Base-by-base conservation (phyloP, 139 green algal genomes). In the Spirogloea muscicola region DNA sequence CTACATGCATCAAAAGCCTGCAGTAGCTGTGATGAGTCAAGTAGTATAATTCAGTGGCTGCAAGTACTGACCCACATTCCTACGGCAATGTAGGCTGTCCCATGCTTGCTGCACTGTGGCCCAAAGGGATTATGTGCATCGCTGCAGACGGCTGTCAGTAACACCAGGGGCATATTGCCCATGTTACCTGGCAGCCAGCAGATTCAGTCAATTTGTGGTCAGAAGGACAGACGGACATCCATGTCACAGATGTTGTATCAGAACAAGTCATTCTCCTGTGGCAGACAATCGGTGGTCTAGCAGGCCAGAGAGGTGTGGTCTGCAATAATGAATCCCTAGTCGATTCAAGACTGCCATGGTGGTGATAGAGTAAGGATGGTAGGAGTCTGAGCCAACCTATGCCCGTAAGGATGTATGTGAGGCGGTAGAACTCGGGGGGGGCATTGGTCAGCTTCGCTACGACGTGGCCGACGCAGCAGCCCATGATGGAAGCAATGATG, bases 131-230 rank as follows among this genome's bases (percentile, higher is more conserved):
- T 76, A 5, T 46, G 29, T 16, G 58, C 31, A 25, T 86, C 79
- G 10, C 16, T 33, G 37, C 82, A 81, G 18, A 89, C 64, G 16
- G 79, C 81, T 18, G 75, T 74, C 27, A 89, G 76, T 58, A 89
- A 64, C 58, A 89, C 84, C 31, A 89, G 37, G 7, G 84, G 82
- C 38, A 88, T 58, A 40, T 88, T 88, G 44, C 84, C 82, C 72
- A 86, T 77, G 59, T 77, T 77, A 9, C 69, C 69, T 77, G n/a
- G 69, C 9, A 58, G 9, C n/a, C n/a, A n/a, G n/a, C n/a, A n/a
- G n/a, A n/a, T n/a, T n/a, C n/a, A n/a, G n/a, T n/a, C n/a, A n/a
- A n/a, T n/a, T n/a, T n/a, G n/a, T n/a, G n/a, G n/a, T n/a, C n/a
- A n/a, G n/a, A n/a, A n/a, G n/a, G n/a, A n/a, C n/a, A n/a, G n/a